These are phyloP conservation scores for Blastocystis sp. DNA, from an alignment of 352 stramenopile species.

Conservation along the genomic window DNA sequence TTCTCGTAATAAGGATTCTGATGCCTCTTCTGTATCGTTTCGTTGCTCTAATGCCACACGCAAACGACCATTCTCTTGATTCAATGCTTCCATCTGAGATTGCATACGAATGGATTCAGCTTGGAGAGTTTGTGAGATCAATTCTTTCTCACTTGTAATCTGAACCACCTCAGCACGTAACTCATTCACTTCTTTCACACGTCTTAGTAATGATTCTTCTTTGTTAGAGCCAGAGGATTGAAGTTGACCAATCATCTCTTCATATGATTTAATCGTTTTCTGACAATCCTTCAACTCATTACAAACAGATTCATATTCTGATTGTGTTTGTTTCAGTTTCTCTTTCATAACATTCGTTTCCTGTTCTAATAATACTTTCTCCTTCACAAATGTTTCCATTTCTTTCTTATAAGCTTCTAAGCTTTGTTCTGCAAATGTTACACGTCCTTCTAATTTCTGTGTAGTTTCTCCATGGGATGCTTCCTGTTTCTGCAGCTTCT, in stretches of 20 bases:
- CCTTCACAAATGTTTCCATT: slow-evolving; percentile 3
- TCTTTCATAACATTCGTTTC: background rate
- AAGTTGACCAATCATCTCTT: background rate
- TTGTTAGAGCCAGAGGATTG: background rate
- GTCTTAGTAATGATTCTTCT: background rate
- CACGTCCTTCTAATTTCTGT: background rate
- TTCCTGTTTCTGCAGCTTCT: background rate
- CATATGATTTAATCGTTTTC: background rate
- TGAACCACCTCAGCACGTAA: background rate
- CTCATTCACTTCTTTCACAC: background rate
- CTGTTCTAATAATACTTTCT: background rate
- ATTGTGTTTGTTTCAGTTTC: background rate
- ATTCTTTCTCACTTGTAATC: background rate
- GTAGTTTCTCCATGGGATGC: background rate
- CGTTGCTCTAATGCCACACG: background rate
- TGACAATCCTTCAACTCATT: background rate
- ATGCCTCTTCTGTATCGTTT: background rate
- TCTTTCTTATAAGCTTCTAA: slow-evolving; percentile 49
- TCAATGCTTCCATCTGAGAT: slow-evolving; percentile 18
- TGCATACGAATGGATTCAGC: slow-evolving; percentile 24
- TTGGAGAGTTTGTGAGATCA: background rate
- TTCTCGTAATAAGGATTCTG: background rate
- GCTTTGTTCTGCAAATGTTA: slow-evolving; percentile 15
- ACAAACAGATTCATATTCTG: background rate
- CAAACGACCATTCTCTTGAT: background rate